Evolutionary conservation across 345 rosid genomes (phyloP).

Genomic region (Geranium rotundifolium): DNA sequence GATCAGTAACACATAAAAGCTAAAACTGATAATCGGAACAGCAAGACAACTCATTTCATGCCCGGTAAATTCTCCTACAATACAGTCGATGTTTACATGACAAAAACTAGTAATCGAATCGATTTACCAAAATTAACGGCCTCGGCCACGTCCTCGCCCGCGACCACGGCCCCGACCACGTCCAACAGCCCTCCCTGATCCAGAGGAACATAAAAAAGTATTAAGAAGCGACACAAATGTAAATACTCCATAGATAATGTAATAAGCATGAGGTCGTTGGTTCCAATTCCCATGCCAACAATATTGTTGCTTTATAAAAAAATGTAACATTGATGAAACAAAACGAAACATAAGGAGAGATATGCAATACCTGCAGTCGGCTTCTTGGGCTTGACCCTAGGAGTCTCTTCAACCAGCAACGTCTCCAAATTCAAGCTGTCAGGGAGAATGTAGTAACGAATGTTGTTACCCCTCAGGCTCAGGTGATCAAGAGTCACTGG

Average conservation of each 20-base stretch:
- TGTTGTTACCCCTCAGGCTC: slow-evolving; percentile 90
- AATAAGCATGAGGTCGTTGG: not conserved
- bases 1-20: not conserved
- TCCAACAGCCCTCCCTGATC: slow-evolving; percentile 69
- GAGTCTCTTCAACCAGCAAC: slow-evolving; percentile 87
- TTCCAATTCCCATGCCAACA: no score
- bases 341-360: not conserved
- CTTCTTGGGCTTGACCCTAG: slow-evolving; percentile 92
- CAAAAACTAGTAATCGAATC: slow-evolving; percentile 17
- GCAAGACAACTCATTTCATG: not conserved
- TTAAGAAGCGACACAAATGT: no score
- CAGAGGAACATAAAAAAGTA: slow-evolving; percentile 1
- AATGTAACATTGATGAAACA: not conserved
- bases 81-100: slow-evolving; percentile 19
- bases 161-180: slow-evolving; percentile 91
- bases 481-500: slow-evolving; percentile 85
- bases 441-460: slow-evolving; percentile 91
- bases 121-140: slow-evolving; percentile 37
- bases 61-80: slow-evolving; percentile 14
- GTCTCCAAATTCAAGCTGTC: slow-evolving; percentile 99
- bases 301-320: no score
- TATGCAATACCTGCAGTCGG: slow-evolving; percentile 64
- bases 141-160: slow-evolving; percentile 54
- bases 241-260: no score
- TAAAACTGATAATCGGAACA: not conserved